Conservation (phyloP, 1,284 basidiomycete genomes). For the Irpex sp. region DNA sequence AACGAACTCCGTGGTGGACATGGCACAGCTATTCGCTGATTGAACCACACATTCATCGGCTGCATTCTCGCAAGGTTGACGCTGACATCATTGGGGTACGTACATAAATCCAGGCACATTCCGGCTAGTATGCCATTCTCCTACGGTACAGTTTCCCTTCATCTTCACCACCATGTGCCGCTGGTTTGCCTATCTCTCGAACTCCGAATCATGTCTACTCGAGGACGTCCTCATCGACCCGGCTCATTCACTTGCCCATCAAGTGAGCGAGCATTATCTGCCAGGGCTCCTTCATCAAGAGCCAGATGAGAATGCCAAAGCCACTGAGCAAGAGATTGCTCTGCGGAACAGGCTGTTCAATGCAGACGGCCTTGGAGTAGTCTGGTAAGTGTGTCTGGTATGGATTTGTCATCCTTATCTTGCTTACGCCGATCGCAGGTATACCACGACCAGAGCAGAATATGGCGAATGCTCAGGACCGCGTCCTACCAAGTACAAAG, state of each 20-base stretch:
- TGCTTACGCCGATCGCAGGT: constrained; percentile 14
- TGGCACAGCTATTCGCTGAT: too few species aligned
- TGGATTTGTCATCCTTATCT: neutral
- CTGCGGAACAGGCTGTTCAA: constrained; percentile 27
- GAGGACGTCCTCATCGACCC: constrained; percentile 32
- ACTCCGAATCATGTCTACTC: constrained; percentile 29
- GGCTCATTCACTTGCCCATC: constrained; percentile 29
- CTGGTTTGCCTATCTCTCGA: constrained; percentile 34
- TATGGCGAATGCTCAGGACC: constrained; percentile 26
- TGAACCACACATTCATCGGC: too few species aligned
- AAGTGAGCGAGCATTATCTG: constrained; percentile 32
- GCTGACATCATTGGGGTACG: too few species aligned
- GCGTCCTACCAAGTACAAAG: constrained; percentile 29
- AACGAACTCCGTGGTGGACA: too few species aligned
- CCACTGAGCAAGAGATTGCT: constrained; percentile 20
- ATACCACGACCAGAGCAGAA: constrained; percentile 20
- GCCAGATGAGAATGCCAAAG: constrained; percentile 14
- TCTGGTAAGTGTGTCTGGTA: constrained; percentile 15
- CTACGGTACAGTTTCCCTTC: neutral
- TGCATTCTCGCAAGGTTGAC: too few species aligned
- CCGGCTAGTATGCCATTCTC: too few species aligned
- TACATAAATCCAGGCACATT: too few species aligned
- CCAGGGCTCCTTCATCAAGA: constrained; percentile 26
- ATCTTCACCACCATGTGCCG: constrained; percentile 22
- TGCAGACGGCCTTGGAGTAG: constrained; percentile 26